Evolutionary conservation across 805 yeast genomes (phyloP).

Genomic region (Ascoidea rubescens): DNA sequence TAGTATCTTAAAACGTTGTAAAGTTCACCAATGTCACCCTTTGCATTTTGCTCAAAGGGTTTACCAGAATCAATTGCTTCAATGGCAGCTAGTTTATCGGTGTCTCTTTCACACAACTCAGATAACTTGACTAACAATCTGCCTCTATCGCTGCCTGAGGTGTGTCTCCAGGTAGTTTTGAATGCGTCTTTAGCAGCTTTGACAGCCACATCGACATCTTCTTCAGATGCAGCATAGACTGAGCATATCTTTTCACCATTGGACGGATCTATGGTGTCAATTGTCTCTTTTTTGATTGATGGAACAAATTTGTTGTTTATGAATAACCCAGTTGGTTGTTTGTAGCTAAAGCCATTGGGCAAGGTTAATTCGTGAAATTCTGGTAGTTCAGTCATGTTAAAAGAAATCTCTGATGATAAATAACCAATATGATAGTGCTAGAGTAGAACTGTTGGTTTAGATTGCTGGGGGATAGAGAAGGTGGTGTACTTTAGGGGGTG

Average conservation of each 20-base stretch:
- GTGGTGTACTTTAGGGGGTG: too few relatives aligned
- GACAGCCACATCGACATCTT: slow-evolving; percentile 43
- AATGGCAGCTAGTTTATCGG: slow-evolving; percentile 36
- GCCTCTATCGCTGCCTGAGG: slow-evolving; percentile 32
- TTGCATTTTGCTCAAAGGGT: slow-evolving; percentile 36
- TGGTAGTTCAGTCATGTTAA: not conserved
- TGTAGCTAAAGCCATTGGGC: slow-evolving; percentile 55
- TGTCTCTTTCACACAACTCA: slow-evolving; percentile 31
- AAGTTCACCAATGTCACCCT: slow-evolving; percentile 44
- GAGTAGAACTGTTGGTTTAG: too few relatives aligned
- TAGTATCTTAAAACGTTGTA: slow-evolving; percentile 45
- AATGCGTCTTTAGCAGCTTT: slow-evolving; percentile 38
- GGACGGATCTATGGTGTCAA: slow-evolving; percentile 33
- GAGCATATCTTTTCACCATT: slow-evolving; percentile 37
- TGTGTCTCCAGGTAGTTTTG: slow-evolving; percentile 28
- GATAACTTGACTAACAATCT: slow-evolving; percentile 35
- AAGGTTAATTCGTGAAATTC: slow-evolving; percentile 21
- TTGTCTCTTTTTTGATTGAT: slow-evolving; percentile 30
- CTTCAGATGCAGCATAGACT: slow-evolving; percentile 33
- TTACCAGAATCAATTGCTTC: slow-evolving; percentile 53
- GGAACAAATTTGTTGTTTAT: slow-evolving; percentile 59
- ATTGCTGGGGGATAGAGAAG: too few relatives aligned
- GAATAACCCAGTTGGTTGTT: slow-evolving; percentile 67
- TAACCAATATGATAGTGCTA: too few relatives aligned
- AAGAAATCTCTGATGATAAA: too few relatives aligned